Conservation (phyloP, 129 eudicot species). For the Tagetes patula region DNA sequence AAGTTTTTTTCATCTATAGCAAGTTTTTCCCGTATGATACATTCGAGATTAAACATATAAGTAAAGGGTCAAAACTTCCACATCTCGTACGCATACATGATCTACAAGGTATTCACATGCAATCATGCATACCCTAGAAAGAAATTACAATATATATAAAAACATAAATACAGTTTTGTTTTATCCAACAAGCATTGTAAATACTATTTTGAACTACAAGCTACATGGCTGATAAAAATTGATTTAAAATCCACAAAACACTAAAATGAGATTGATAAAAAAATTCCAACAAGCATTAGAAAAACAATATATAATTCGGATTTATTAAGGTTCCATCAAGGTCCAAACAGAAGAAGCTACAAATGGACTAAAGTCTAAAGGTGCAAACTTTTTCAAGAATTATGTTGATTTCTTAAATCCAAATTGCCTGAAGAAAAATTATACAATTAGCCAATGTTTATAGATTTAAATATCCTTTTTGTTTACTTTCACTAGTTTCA, state of each 20-base stretch:
- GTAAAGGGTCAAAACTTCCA: constrained; percentile 1
- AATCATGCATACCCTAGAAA: not conserved
- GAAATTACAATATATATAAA: not conserved
- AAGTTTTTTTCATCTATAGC: not conserved
- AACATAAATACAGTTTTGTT: not conserved
- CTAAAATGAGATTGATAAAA: constrained; percentile 5
- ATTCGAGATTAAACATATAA: constrained; percentile 1
- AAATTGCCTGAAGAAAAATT: constrained; percentile 1
- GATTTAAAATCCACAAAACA: constrained; percentile 6
- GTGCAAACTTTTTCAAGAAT: not conserved
- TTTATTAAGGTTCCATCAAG: constrained; percentile 12
- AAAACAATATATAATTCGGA: constrained; percentile 3
- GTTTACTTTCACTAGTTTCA: constrained; percentile 1
- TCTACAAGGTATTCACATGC: not conserved
- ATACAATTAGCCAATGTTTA: not conserved
- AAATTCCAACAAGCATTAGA: not conserved
- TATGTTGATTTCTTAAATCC: constrained; percentile 2
- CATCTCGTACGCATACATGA: not conserved
- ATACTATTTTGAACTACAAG: constrained; percentile 2
- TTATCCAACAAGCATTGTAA: not conserved
- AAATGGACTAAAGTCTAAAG: constrained; percentile 7
- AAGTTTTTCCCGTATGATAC: not conserved
- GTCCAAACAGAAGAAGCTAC: constrained; percentile 1
- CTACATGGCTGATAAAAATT: not conserved
- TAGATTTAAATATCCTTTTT: not conserved